Conservation (phyloP, 192 early-diverging fungal genomes). For the Helicostylum pulchrum region DNA sequence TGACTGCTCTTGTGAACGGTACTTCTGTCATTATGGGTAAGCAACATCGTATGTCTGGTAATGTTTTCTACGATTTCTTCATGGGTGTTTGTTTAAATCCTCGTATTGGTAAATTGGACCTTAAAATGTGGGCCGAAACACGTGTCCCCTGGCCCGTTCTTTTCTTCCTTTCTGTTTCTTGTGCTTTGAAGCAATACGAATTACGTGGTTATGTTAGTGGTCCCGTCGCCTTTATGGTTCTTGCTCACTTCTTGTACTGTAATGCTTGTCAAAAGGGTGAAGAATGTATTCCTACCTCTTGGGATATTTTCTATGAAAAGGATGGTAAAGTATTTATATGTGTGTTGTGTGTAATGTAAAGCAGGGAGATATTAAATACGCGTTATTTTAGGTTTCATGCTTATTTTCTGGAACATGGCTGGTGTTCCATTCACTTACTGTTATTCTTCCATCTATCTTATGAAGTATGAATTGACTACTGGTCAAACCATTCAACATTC, state of each 20-base stretch:
- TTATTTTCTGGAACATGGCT: slow-evolving; percentile 52
- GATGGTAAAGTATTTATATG: slow-evolving; percentile 32
- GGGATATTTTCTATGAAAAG: slow-evolving; percentile 57
- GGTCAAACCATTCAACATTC: slow-evolving; percentile 34
- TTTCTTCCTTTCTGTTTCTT: slow-evolving; percentile 47
- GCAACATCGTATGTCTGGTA: slow-evolving; percentile 54
- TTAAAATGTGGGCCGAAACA: slow-evolving; percentile 52
- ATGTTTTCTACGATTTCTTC: slow-evolving; percentile 47
- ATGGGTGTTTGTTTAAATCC: slow-evolving; percentile 49
- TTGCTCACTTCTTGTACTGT: slow-evolving; percentile 48
- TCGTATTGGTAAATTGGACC: slow-evolving; percentile 41
- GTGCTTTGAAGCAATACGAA: slow-evolving; percentile 46
- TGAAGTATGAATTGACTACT: slow-evolving; percentile 38
- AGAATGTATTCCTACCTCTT: slow-evolving; percentile 51
- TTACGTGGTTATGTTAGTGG: slow-evolving; percentile 36
- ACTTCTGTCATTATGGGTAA: slow-evolving; percentile 31
- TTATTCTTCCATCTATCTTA: slow-evolving; percentile 41
- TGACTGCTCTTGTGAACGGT: slow-evolving; percentile 41
- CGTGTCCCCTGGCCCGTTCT: slow-evolving; percentile 47
- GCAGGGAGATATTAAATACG: slow-evolving; percentile 1
- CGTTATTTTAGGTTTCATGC: slow-evolving; percentile 41
- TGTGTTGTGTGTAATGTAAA: background rate
- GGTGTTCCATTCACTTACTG: slow-evolving; percentile 54
- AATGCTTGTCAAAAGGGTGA: slow-evolving; percentile 52
- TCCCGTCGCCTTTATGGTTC: slow-evolving; percentile 42